Base-by-base conservation (phyloP, 1,139 yeast species). In the Citeromyces hawaiiensis region DNA sequence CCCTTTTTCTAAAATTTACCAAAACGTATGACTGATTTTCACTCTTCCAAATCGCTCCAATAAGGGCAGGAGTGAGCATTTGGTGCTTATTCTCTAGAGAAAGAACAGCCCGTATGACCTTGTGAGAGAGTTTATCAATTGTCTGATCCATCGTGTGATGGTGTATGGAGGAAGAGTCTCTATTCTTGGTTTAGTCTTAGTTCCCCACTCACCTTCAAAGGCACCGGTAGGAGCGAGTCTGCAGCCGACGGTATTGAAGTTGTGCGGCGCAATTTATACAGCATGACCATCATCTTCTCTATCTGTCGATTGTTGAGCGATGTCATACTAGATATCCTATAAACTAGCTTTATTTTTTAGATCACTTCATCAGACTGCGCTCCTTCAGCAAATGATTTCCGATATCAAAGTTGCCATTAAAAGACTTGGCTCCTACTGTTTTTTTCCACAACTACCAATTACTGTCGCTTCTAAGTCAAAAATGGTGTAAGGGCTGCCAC, bases 71-170 rank as follows among this genome's bases (percentile, higher is more conserved):
- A 8, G 49, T 54, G n/a, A 56, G 38, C 0, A 48, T 42, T 40
- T 54, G 58, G 23, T 46, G 42, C 29, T 41, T 52, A 37, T 42
- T 47, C 18, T 55, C 53, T n/a, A 50, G 25, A 3, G 54, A 55
- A 2, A 55, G 15, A 15, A 53, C 13, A 1, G 49, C 44, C 16
- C 57, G 42, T 2, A 49, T 51, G 35, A 52, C 47, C 11, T 32
- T 31, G 14, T 19, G 8, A 14, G 37, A 19, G 25, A 35, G 17
- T 23, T 35, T 35, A n/a, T 35, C 27, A 9, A 35, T 23, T 14
- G 15, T 29, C 15, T 35, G 25, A 35, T 35, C 37, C 19, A 21
- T 17, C 13, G 19, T 14, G 11, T 10, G 35, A 4, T 7, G 19
- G 19, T 14, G 19, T 14, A 33, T 15, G 15, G 35, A 21, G 3